Evolutionary conservation across 345 rosid genomes (phyloP).

Genomic region (Gossypium mustelinum): DNA sequence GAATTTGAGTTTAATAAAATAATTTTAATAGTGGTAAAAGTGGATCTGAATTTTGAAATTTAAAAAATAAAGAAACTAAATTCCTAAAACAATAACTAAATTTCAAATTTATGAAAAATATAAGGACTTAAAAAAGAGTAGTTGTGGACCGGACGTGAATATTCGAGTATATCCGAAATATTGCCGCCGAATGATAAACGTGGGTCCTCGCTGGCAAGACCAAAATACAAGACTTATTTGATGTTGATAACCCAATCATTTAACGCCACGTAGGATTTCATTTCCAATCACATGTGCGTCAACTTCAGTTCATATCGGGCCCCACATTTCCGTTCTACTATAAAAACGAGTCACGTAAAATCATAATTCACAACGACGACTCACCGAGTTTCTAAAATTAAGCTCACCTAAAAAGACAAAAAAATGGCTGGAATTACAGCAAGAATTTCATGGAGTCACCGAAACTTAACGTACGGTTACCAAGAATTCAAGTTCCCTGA

Average conservation of each 20-base stretch:
- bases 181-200: conserved; percentile 26
- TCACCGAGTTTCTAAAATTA: background rate
- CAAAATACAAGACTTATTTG: background rate
- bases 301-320: conserved; percentile 26
- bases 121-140: no score
- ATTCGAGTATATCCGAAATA: conserved; percentile 42
- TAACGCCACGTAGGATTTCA: conserved; percentile 18
- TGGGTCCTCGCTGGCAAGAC: conserved; percentile 40
- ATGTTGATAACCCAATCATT: background rate
- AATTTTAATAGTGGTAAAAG: no score
- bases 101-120: background rate
- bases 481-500: conserved; percentile 19
- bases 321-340: conserved; percentile 2
- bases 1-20: no score
- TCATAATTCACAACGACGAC: background rate
- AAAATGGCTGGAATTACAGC: conserved; percentile 10
- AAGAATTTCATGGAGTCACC: conserved; percentile 9
- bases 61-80: no score
- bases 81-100: no score
- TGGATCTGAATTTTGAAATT: no score
- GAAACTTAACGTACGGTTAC: conserved; percentile 11
- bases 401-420: background rate
- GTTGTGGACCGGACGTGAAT: background rate
- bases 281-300: conserved; percentile 21
- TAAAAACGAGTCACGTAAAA: conserved; percentile 16